A percentile compares a stretch with the other conserved stretches of the same genome.
These are phyloP conservation scores for Tolypocladium ovalisporum DNA, from an alignment of 2,329 filamentous ascomycete species.

Conservation along the genomic window DNA sequence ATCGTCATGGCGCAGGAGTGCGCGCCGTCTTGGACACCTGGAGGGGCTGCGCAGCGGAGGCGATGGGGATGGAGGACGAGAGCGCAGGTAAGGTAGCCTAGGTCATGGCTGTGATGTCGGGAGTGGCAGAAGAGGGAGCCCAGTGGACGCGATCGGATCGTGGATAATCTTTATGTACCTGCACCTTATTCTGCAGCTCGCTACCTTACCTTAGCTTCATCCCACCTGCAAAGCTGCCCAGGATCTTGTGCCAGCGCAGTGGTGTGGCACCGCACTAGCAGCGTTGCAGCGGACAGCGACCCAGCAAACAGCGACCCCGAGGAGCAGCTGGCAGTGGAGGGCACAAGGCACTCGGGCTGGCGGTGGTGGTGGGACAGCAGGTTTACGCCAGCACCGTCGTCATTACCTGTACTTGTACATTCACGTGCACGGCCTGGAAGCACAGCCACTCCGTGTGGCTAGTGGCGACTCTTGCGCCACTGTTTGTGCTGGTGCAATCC, in stretches of 20 bases:
- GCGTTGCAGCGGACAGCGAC: no score
- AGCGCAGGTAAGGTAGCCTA: not conserved
- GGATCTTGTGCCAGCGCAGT: not conserved
- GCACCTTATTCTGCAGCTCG: not conserved
- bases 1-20: slow-evolving; percentile 6
- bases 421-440: not conserved
- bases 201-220: not conserved
- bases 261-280: not conserved
- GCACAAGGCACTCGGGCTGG: not conserved
- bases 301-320: no score
- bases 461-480: not conserved
- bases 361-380: not conserved
- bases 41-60: not conserved
- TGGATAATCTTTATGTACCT: not conserved
- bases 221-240: not conserved
- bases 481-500: not conserved
- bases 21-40: not conserved
- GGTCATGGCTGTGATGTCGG: not conserved
- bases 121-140: not conserved
- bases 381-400: not conserved
- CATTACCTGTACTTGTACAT: not conserved
- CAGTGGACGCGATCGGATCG: not conserved
- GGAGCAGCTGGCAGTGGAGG: not conserved
- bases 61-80: not conserved
- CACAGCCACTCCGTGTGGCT: not conserved